Evolutionary conservation across 805 yeast genomes (phyloP).

Genomic region (Saccharomycopsis guyanensis): DNA sequence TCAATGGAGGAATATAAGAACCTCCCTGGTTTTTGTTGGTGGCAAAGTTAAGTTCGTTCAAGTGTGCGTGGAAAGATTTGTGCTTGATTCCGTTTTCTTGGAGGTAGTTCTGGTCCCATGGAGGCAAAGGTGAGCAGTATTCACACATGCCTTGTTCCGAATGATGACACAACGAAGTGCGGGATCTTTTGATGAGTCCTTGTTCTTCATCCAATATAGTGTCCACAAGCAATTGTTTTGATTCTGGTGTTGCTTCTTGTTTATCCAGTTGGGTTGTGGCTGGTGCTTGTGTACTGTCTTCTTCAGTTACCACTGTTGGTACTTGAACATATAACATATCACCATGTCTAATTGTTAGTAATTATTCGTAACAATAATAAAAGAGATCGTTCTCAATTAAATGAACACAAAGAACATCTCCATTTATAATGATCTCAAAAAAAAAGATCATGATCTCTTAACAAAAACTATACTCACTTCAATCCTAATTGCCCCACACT

Average conservation of each 20-base stretch:
- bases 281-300: conserved; percentile 14
- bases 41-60: conserved; percentile 61
- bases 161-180: conserved; percentile 68
- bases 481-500: conserved; percentile 30
- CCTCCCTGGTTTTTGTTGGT: conserved; percentile 52
- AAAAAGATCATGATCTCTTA: too few species aligned
- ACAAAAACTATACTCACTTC: conserved; percentile 25
- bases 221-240: conserved; percentile 62
- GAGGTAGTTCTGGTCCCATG: conserved; percentile 80
- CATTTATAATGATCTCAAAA: too few species aligned
- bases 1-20: conserved; percentile 74
- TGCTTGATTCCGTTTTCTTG: conserved; percentile 77
- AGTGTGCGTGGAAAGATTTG: conserved; percentile 74
- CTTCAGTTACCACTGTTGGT: conserved; percentile 30
- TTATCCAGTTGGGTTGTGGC: conserved; percentile 17
- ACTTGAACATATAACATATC: conserved; percentile 36
- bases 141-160: conserved; percentile 97
- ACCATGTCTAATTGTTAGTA: conserved; percentile 39
- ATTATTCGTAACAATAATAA: too few species aligned
- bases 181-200: conserved; percentile 66
- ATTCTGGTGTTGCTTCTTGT: conserved; percentile 23
- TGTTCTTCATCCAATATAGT: conserved; percentile 50
- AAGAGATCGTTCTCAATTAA: too few species aligned
- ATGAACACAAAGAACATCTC: too few species aligned
- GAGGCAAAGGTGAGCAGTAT: conserved; percentile 91